Base-by-base conservation (phyloP, 306 rosid genomes). In the Cyclanthera cordifolia region DNA sequence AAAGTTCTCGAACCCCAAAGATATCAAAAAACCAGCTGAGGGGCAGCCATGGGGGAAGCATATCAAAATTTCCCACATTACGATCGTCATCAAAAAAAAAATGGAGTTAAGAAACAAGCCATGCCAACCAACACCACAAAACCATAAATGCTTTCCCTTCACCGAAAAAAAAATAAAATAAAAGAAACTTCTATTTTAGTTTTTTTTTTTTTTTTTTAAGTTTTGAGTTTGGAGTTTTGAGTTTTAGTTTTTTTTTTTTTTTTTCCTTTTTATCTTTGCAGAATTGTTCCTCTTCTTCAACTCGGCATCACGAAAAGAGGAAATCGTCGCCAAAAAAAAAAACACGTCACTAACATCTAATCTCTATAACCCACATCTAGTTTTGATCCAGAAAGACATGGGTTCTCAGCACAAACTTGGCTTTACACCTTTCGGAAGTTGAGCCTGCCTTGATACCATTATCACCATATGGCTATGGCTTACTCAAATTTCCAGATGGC, bases 351-450 rank as follows among this genome's bases (percentile, higher is more conserved):
- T 59, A 47, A 34, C 58, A 49, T 49, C 72, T 19, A 8, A 20
- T 4, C 58, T 68, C 55, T 68, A 50, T 46, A 17, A 67, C 59
- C 58, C 58, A 67, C 58, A 17, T 25, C 63, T 28, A 74, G 54
- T 39, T 48, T 67, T 67, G 43, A 72, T 69, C 48, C 53, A 75
- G 71, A 76, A 50, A 28, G 55, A 17, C 28, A 19, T 25, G 47
- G 67, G 11, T 24, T 23, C 57, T 24, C 37, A 32, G 63, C 28
- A 68, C 69, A 21, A 59, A 32, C 78, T 72, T 59, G 71, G 73
- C 59, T 83, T 82, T 83, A 74, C 85, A 84, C 77, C 82, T 78
- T 43, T 79, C 83, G 19, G 86, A 80, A 69, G 64, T 82, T 8
- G 80, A 59, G 46, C 76, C 75, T 1, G 59, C 85, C 78, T 70